Base-by-base conservation (phyloP, 2,329 filamentous ascomycete species). In the Paradendryphiella salina region DNA sequence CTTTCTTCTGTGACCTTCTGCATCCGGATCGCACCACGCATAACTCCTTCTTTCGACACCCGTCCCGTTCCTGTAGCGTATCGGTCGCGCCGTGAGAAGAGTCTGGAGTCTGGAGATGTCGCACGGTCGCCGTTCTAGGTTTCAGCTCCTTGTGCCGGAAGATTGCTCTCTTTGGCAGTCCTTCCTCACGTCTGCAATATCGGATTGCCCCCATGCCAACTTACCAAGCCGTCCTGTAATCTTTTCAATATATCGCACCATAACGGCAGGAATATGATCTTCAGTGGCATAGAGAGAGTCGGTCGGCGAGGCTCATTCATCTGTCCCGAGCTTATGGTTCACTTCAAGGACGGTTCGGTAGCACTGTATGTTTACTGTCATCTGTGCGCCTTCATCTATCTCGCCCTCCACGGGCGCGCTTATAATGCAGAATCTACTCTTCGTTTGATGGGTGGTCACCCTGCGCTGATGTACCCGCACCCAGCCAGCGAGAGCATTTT, bases 351-450 rank as follows among this genome's bases (percentile, higher is more conserved):
- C 61, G 55, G 47, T 43, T 58, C 46, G 52, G 66, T 67, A 56
- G 53, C 61, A 69, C 62, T 51, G 56, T 63, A 32, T 60, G 62
- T 63, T 67, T 47, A 70, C 57, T 56, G 62, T 70, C 65, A 70
- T 64, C 61, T 66, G 52, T 52, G 48, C 39, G 42, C 53, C 44
- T 52, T 59, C 48, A 56, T 59, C 32, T 58, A 50, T 53, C 53
- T 40, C 51, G 56, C 58, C 34, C 41, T 56, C 51, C 52, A 34
- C 41, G 44, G 26, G 31, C 33, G 35, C 45, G 46, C 59, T 48
- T 59, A 60, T 57, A 52, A 50, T 54, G 57, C 42, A 54, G 34
- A 35, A 50, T 52, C 41, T 43, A 34, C n/a, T 46, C 37, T 21
- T 26, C 13, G 28, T 35, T 45, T 20, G 23, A 47, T 39, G 49